Evolutionary conservation across 2,329 filamentous ascomycete species (phyloP), one percentile per base, ranked within the genome.

Genomic region (Aspergillus sp.): DNA sequence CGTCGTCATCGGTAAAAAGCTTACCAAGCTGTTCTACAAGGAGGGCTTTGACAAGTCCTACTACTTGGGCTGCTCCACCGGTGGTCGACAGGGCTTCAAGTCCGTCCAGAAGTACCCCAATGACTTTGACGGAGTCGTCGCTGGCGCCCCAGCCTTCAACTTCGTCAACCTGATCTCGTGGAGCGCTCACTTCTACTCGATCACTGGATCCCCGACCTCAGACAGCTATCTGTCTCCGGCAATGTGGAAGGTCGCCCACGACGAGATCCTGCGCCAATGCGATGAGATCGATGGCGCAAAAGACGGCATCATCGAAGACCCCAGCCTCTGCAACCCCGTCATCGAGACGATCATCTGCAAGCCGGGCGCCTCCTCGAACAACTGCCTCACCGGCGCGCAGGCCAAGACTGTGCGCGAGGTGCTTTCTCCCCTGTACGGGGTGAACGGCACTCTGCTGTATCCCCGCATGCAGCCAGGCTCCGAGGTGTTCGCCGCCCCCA

Each of bases 71-170:
- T 85, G 83, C 60, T 84, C 81, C 0, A 78, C 80, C 0, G 83
- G 84, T 6, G 82, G 83, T 1, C 73, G 82, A 0, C 80, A 85
- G 68, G 83, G 81, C 3, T 68, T 82, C 32, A 80, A 79, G 49
- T 75, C 77, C 6, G 76, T 79, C 0, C 76, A 85, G 57, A 61
- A 68, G 13, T 83, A 76, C 54, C 81, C 83, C 0, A 69, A 77
- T 0, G 81, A 84, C 54, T 84, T 84, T 20, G 80, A 84, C 57
- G 82, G 82, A 17, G 73, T 81, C 9, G 61, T 84, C 1, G 76
- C 80, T 13, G 76, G 26, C 13, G 79, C 75, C 4, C 70, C 76
- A 9, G 73, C 79, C 0, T 82, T 74, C 45, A 72, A 75, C 58
- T 75, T 74, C 54, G 68, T 76, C 56, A 72, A 74, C 42, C 58